A percentile compares a stretch with the other conserved stretches of the same genome.
Conservation (phyloP, 1,284 basidiomycete genomes). For the Tetrapyrgos nigripes region DNA sequence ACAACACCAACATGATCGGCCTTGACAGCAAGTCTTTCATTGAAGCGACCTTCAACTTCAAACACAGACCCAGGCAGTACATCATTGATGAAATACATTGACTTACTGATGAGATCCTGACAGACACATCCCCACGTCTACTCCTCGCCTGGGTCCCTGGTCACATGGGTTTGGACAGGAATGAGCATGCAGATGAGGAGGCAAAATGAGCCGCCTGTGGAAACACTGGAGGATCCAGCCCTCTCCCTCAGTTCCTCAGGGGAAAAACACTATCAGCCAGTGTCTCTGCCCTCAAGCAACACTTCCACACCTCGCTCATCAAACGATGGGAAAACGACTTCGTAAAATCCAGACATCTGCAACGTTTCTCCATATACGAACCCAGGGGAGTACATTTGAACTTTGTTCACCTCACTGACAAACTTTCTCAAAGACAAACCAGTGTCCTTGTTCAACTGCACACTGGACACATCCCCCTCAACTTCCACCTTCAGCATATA, state of each 20-base stretch:
- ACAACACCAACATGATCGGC: not conserved
- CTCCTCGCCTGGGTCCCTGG: not conserved
- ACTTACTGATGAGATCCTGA: not conserved
- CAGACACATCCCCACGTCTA: not conserved
- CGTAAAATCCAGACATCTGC: not conserved
- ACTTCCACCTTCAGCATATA: slow-evolving; percentile 25
- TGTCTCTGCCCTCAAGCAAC: not conserved
- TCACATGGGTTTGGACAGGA: slow-evolving; percentile 1
- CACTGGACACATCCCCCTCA: slow-evolving; percentile 25
- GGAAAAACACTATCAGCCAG: not conserved
- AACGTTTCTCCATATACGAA: not conserved
- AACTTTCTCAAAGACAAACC: slow-evolving; percentile 19
- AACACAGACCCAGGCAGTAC: not conserved
- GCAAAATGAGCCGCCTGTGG: slow-evolving; percentile 31
- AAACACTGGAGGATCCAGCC: not conserved
- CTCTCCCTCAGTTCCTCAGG: not conserved
- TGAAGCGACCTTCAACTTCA: not conserved
- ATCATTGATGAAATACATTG: not conserved
- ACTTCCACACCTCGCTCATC: not conserved
- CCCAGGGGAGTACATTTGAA: not conserved
- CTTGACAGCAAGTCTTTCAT: not conserved
- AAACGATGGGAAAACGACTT: not conserved
- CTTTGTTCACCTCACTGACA: slow-evolving; percentile 19
- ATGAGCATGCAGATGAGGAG: slow-evolving; percentile 18
- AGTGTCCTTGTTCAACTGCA: slow-evolving; percentile 32